Evolutionary conservation across 805 yeast genomes (phyloP), one percentile per base, ranked within the genome.

Genomic region (Schwanniomyces sp.): DNA sequence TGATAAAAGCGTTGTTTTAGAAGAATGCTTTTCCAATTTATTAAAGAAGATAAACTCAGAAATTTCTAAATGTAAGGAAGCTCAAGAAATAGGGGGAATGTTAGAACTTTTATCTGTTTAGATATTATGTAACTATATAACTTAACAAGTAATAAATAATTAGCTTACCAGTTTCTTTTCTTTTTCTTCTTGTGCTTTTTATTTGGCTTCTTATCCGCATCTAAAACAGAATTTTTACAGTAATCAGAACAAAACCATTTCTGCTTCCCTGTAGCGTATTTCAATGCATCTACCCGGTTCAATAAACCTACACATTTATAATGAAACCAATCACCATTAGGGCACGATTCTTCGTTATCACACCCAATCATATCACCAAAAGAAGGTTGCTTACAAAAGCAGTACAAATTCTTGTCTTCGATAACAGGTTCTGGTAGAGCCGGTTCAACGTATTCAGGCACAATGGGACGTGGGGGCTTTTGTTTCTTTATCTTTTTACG

Each of bases 311-410:
- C 77, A 51, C 78, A 73, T 48, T 72, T 72, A 52, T 71, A 73
- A 49, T 73, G 78, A 42, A 73, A 73, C 78, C 78, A 73, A 28
- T 70, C 77, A 1, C 78, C 78, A 45, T 73, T 73, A 24, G 72
- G 69, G 50, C 78, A 73, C 12, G 62, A 49, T 3, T 52, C 57
- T 45, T 61, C 65, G 52, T 90, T 88, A 63, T 92, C 99, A 69
- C 99, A 92, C 0, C 94, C 97, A 54, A 92, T 89, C 99, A 92
- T 92, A 58, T 85, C 89, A 21, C 99, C 99, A 67, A 86, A 89
- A 0, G 97, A 91, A 0, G 88, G 95, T 55, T 91, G 90, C 61
- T 90, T 95, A 62, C 99, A 92, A 69, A 88, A 87, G 66, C 99
- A 92, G 64, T 92, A 92, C 44, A 63, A 48, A 44, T 61, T 61